phyloP scores from a whole-genome alignment of 495 filamentous ascomycete species.

The Annulohypoxylon nitens region DNA sequence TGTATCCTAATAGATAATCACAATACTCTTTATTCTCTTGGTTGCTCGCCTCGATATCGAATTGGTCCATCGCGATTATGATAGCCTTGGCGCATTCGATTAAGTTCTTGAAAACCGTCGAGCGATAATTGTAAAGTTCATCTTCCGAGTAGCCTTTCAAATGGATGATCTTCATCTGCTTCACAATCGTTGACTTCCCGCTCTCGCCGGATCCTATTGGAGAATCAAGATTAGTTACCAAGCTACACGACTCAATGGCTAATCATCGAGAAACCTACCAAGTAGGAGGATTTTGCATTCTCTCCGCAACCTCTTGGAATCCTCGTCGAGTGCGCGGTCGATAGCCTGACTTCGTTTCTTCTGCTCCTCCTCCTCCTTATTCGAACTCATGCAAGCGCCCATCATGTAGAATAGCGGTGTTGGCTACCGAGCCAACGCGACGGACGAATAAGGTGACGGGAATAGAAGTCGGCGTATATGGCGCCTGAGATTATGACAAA shows the following conservation, averaged over 20 bases:
- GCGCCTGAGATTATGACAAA: conserved; percentile 8
- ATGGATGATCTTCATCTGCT: conserved; percentile 99
- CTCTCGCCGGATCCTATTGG: conserved; percentile 92
- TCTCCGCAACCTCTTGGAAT: conserved; percentile 86
- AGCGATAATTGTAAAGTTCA: conserved; percentile 90
- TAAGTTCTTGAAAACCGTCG: conserved; percentile 98
- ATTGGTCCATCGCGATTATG: conserved; percentile 88
- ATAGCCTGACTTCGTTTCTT: conserved; percentile 95
- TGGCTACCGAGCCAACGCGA: conserved; percentile 24
- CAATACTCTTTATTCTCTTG: conserved; percentile 78
- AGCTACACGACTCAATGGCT: neutral
- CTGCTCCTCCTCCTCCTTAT: conserved; percentile 84
- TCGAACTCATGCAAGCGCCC: conserved; percentile 90
- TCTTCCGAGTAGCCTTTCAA: conserved; percentile 95
- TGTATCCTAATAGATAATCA: conserved; percentile 86
- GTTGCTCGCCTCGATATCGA: conserved; percentile 79
- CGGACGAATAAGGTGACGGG: neutral
- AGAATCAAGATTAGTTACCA: conserved; percentile 22
- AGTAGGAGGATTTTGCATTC: conserved; percentile 99
- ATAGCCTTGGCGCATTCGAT: conserved; percentile 95
- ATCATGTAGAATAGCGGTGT: conserved; percentile 65
- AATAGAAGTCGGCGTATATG: neutral
- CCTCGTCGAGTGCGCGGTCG: conserved; percentile 91
- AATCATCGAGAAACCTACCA: conserved; percentile 68
- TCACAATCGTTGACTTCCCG: conserved; percentile 98